Conservation (phyloP, 2,329 filamentous ascomycete species). For the Phialemoniopsis sp. region DNA sequence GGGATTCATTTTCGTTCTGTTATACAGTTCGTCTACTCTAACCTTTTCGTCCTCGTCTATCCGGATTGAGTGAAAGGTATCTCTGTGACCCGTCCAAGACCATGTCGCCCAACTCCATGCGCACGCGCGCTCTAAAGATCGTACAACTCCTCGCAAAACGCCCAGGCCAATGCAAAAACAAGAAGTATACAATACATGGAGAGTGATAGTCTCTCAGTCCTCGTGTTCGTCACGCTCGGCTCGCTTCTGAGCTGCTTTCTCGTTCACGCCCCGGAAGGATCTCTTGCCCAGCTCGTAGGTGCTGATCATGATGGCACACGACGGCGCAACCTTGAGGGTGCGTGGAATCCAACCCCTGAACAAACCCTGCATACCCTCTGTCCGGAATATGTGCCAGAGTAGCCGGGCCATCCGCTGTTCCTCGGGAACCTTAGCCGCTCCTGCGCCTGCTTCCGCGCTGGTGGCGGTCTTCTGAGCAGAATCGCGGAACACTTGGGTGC, state of each 20-base stretch:
- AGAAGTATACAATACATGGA: too few relatives aligned
- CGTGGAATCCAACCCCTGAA: constrained; percentile 91
- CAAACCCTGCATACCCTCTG: constrained; percentile 75
- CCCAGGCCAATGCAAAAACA: too few relatives aligned
- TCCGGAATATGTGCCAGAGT: constrained; percentile 85
- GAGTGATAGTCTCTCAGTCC: too few relatives aligned
- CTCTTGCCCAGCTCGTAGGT: constrained; percentile 96
- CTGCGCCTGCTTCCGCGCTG: constrained; percentile 16
- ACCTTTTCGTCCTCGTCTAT: too few relatives aligned
- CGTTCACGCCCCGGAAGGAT: constrained; percentile 73
- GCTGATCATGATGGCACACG: constrained; percentile 98
- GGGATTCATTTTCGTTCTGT: too few relatives aligned
- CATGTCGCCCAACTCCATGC: too few relatives aligned
- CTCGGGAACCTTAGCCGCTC: constrained; percentile 54
- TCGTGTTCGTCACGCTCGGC: constrained; percentile 2
- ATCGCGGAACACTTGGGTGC: constrained; percentile 79
- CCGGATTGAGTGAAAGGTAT: too few relatives aligned
- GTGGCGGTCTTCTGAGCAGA: constrained; percentile 15
- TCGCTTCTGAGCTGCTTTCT: constrained; percentile 28
- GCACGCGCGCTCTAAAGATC: too few relatives aligned
- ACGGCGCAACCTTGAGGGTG: constrained; percentile 90
- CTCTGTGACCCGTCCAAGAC: too few relatives aligned
- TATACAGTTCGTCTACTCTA: too few relatives aligned
- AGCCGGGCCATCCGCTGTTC: constrained; percentile 75
- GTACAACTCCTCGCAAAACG: too few relatives aligned